These are phyloP conservation scores for Vitellaria paradoxa DNA, from an alignment of 179 eudicot species.

Conservation along the genomic window DNA sequence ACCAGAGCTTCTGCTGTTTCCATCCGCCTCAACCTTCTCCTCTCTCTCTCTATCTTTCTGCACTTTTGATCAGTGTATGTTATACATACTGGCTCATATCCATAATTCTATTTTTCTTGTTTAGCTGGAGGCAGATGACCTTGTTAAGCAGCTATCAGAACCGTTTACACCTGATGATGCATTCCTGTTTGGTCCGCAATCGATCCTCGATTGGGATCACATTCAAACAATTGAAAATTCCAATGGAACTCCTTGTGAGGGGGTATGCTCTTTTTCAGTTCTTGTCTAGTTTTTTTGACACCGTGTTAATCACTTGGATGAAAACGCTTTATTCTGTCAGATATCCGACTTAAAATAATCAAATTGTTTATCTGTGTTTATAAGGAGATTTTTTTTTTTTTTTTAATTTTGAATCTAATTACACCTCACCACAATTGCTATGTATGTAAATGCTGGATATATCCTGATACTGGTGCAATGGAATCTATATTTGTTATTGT, in stretches of 20 bases:
- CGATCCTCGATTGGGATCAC: conserved; percentile 53
- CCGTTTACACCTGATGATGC: conserved; percentile 81
- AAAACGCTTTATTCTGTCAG: conserved; percentile 13
- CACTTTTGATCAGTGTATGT: neutral
- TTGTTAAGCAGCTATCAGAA: conserved; percentile 59
- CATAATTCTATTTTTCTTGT: conserved; percentile 17
- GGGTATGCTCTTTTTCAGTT: conserved; percentile 36
- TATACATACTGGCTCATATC: conserved; percentile 7
- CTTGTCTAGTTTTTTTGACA: neutral
- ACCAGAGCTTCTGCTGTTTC: conserved; percentile 6
- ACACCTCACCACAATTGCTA: neutral
- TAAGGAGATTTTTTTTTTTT: neutral
- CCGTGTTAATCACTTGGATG: conserved; percentile 3
- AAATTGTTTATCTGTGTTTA: conserved; percentile 11
- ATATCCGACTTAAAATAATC: conserved; percentile 11
- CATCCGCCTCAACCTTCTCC: neutral
- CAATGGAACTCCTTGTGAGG: conserved; percentile 58
- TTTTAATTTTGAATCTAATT: neutral
- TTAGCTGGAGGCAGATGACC: conserved; percentile 60
- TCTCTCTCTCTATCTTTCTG: neutral
- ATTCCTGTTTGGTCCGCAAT: conserved; percentile 70
- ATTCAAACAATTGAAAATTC: conserved; percentile 47
- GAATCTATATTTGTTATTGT: neutral
- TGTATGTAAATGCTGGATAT: neutral
- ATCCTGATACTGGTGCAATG: neutral